Conservation (phyloP, 306 rosid species). For the Quercus mongolica region DNA sequence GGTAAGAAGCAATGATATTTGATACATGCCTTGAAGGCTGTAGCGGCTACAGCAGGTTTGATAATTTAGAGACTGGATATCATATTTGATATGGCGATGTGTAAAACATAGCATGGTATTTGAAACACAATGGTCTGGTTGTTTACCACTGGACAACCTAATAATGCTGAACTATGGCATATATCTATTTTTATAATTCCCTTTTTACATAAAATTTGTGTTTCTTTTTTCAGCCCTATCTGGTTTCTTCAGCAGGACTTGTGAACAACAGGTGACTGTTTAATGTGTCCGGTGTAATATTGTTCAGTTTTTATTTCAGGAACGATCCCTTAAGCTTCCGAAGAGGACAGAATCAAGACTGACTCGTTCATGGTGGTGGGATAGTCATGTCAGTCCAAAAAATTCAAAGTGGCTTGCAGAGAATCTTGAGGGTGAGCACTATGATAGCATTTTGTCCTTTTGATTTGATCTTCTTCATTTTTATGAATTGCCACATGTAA, state of each 20-base stretch:
- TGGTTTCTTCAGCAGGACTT: background rate
- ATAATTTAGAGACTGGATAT: background rate
- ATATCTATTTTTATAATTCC: background rate
- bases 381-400: slow-evolving; percentile 71
- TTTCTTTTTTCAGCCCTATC: background rate
- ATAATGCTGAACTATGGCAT: background rate
- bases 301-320: slow-evolving; percentile 34
- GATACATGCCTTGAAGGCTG: no score
- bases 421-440: slow-evolving; percentile 71
- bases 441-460: slow-evolving; percentile 4
- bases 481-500: slow-evolving; percentile 6
- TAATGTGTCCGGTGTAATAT: background rate
- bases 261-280: background rate
- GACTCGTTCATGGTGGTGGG: slow-evolving; percentile 98
- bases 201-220: background rate
- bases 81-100: background rate
- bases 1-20: no score
- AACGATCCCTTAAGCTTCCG: slow-evolving; percentile 37
- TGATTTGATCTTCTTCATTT: background rate
- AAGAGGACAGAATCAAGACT: slow-evolving; percentile 64
- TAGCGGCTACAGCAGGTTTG: no score
- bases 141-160: no score
- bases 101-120: no score
- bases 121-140: no score
- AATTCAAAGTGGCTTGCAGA: slow-evolving; percentile 89